Evolutionary conservation across 179 eudicot genomes (phyloP).

Genomic region (Sideroxylon spinosum): DNA sequence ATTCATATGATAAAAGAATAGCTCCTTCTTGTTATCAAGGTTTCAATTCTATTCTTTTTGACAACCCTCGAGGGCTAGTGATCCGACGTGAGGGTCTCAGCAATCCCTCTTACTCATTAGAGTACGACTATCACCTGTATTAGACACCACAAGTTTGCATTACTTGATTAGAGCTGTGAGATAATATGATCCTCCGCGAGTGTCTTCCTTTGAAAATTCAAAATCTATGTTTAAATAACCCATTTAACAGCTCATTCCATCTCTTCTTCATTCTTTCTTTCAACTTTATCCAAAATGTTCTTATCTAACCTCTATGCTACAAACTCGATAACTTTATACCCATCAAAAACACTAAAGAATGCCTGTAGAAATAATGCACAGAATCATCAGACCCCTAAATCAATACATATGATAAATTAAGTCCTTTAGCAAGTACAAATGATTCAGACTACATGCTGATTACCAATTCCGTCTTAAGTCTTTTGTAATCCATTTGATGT

Average conservation of each 20-base stretch:
- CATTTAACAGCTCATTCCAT: conserved; percentile 50
- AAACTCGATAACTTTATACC: conserved; percentile 81
- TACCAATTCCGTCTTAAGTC: not conserved
- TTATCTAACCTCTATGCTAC: conserved; percentile 60
- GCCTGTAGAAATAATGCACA: conserved; percentile 36
- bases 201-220: conserved; percentile 49
- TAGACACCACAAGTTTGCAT: conserved; percentile 70
- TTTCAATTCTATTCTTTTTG: conserved; percentile 66
- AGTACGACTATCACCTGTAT: conserved; percentile 94
- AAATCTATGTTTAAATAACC: conserved; percentile 80
- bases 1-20: not conserved
- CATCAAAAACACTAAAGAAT: conserved; percentile 90
- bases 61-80: conserved; percentile 82
- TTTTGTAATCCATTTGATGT: not conserved
- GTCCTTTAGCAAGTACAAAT: not conserved
- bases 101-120: conserved; percentile 71
- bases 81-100: conserved; percentile 72
- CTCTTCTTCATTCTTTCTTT: conserved; percentile 21
- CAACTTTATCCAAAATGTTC: conserved; percentile 58
- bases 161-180: conserved; percentile 66
- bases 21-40: conserved; percentile 41
- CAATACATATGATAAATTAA: not conserved
- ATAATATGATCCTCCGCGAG: conserved; percentile 71
- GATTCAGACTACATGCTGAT: not conserved
- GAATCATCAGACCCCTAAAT: not conserved